These are phyloP conservation scores for Eucalyptus regnans DNA, from an alignment of 345 rosid species.

Conservation along the genomic window DNA sequence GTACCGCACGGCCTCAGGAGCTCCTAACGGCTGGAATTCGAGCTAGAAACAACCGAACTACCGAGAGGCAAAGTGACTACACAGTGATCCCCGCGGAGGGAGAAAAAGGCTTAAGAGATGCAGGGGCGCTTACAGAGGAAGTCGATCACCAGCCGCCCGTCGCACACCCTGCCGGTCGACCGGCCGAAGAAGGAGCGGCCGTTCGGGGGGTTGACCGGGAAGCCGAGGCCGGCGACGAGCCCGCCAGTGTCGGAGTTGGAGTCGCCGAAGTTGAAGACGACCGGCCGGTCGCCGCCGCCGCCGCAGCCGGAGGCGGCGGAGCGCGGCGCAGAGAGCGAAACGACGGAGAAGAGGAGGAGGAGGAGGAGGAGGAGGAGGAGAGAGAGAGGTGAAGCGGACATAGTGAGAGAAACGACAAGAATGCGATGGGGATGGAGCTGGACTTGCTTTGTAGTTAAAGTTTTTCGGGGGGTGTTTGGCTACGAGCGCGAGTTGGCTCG, in stretches of 20 bases:
- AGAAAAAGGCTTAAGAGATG: neutral
- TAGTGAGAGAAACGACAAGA: neutral
- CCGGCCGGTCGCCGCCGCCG: slow-evolving; percentile 16
- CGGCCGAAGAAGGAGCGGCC: slow-evolving; percentile 59
- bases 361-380: neutral
- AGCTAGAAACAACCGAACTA: neutral
- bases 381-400: neutral
- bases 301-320: slow-evolving; percentile 19
- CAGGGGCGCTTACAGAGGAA: slow-evolving; percentile 49
- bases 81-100: neutral
- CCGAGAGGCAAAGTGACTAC: neutral
- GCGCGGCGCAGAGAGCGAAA: neutral
- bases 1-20: neutral
- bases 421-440: fast-evolving
- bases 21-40: neutral
- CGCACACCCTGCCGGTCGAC: slow-evolving; percentile 71
- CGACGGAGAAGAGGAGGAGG: neutral
- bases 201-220: slow-evolving; percentile 47
- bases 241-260: slow-evolving; percentile 96
- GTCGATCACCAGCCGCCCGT: slow-evolving; percentile 81
- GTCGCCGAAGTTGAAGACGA: slow-evolving; percentile 83
- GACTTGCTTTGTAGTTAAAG: neutral
- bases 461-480: neutral
- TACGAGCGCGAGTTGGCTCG: neutral
- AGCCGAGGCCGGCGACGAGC: slow-evolving; percentile 76